Evolutionary conservation across 2,329 filamentous ascomycete species (phyloP).

Genomic region (Penicillium sp.): DNA sequence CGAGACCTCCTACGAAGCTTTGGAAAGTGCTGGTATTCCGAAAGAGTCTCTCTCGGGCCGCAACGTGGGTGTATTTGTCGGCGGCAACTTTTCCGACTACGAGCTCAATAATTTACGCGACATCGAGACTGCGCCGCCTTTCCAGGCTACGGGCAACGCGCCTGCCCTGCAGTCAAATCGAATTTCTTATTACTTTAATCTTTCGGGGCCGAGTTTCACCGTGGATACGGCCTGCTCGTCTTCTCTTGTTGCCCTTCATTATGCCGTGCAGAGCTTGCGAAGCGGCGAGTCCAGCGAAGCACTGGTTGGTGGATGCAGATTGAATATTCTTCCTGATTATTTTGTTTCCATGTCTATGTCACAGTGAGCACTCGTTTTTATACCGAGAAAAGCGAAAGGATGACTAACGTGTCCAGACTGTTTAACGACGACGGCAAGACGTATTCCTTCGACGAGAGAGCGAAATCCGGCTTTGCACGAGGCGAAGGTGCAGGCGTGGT

Average conservation of each 20-base stretch:
- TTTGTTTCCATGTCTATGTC: constrained; percentile 28
- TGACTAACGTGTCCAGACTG: constrained; percentile 10
- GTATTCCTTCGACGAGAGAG: constrained; percentile 29
- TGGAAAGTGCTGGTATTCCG: constrained; percentile 30
- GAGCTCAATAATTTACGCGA: constrained; percentile 23
- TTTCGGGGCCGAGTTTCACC: constrained; percentile 29
- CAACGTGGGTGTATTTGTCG: constrained; percentile 24
- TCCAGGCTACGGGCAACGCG: constrained; percentile 23
- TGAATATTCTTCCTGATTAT: constrained; percentile 28
- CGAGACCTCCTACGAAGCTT: constrained; percentile 27
- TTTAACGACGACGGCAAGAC: constrained; percentile 28
- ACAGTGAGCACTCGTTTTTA: constrained; percentile 14
- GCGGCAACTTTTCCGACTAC: constrained; percentile 25
- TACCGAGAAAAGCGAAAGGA: background rate
- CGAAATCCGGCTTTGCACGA: constrained; percentile 31
- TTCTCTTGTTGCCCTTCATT: constrained; percentile 27
- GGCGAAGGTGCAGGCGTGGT: constrained; percentile 37
- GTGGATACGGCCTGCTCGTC: constrained; percentile 32
- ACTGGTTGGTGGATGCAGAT: constrained; percentile 25
- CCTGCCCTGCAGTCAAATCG: constrained; percentile 25
- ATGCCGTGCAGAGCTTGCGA: constrained; percentile 26
- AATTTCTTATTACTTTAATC: constrained; percentile 30
- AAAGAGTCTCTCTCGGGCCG: constrained; percentile 24
- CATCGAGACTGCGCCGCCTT: constrained; percentile 20
- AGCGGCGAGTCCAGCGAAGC: constrained; percentile 24